phyloP scores from a whole-genome alignment of 2,329 filamentous ascomycete species.

The Alternaria solani region DNA sequence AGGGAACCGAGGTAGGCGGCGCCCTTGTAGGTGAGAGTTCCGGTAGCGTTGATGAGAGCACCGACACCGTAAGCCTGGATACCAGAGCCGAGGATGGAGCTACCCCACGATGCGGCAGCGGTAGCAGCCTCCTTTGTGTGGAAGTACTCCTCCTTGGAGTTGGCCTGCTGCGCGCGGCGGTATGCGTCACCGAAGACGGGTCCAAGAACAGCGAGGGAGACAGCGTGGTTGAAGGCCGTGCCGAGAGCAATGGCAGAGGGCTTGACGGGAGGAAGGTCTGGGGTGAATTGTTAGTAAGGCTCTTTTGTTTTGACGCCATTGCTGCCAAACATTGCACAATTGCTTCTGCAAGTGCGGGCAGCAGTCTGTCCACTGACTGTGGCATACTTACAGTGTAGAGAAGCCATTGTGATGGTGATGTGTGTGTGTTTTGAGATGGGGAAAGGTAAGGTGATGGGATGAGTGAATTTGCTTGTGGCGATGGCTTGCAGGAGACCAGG shows the following conservation, averaged over 20 bases:
- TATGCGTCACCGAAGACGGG: conserved; percentile 95
- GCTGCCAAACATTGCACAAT: conserved; percentile 16
- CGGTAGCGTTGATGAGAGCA: conserved; percentile 87
- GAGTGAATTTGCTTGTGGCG: conserved; percentile 23
- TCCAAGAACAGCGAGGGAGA: conserved; percentile 84
- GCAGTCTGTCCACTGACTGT: neutral
- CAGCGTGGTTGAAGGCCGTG: conserved; percentile 92
- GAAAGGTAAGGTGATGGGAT: conserved; percentile 21
- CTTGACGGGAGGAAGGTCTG: conserved; percentile 85
- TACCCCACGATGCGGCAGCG: conserved; percentile 88
- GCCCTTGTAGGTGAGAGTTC: conserved; percentile 95
- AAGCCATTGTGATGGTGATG: conserved; percentile 60
- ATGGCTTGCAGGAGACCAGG: conserved; percentile 32
- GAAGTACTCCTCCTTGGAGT: conserved; percentile 96
- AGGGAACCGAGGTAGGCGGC: conserved; percentile 90
- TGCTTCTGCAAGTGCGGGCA: conserved; percentile 14
- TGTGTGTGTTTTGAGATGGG: conserved; percentile 11
- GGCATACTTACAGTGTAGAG: conserved; percentile 64
- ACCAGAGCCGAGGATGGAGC: conserved; percentile 85
- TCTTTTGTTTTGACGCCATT: conserved; percentile 11
- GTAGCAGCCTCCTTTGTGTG: conserved; percentile 90
- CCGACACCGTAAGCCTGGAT: conserved; percentile 90
- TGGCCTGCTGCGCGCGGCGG: conserved; percentile 87
- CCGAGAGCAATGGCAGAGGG: conserved; percentile 97
- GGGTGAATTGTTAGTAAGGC: conserved; percentile 26